phyloP scores from a whole-genome alignment of 148 eudicot genomes.

The Nyssa sinensis region DNA sequence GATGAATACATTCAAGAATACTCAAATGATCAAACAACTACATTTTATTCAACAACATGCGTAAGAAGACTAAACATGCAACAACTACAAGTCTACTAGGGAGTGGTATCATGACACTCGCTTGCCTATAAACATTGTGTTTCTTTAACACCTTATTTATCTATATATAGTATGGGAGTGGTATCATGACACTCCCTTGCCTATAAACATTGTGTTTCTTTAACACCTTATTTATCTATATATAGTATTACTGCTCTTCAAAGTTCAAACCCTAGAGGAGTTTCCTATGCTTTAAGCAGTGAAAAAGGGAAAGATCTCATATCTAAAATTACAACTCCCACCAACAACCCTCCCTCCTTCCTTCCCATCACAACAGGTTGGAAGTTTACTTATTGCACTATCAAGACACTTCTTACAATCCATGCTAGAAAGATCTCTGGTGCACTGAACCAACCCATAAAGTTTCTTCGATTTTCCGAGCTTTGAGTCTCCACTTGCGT shows the following conservation, averaged over 20 bases:
- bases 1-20: background rate
- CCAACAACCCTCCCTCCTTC: constrained; percentile 35
- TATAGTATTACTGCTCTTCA: background rate
- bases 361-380: constrained; percentile 26
- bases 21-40: too few relatives aligned
- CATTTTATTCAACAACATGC: background rate
- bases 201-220: background rate
- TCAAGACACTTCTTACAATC: constrained; percentile 32
- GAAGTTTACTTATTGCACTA: constrained; percentile 18
- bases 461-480: constrained; percentile 17
- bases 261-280: background rate
- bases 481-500: constrained; percentile 17
- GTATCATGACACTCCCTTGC: too few relatives aligned
- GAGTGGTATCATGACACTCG: too few relatives aligned
- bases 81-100: too few relatives aligned
- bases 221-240: background rate
- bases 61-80: too few relatives aligned
- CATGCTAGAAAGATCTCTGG: constrained; percentile 27
- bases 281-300: background rate
- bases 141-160: background rate
- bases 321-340: constrained; percentile 40
- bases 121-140: too few relatives aligned
- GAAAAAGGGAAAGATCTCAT: constrained; percentile 41
- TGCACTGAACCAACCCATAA: constrained; percentile 41
- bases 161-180: too few relatives aligned